Evolutionary conservation across 2,329 filamentous ascomycete genomes (phyloP), one percentile per base, ranked within the genome.

Genomic region (Xylaria sp.): DNA sequence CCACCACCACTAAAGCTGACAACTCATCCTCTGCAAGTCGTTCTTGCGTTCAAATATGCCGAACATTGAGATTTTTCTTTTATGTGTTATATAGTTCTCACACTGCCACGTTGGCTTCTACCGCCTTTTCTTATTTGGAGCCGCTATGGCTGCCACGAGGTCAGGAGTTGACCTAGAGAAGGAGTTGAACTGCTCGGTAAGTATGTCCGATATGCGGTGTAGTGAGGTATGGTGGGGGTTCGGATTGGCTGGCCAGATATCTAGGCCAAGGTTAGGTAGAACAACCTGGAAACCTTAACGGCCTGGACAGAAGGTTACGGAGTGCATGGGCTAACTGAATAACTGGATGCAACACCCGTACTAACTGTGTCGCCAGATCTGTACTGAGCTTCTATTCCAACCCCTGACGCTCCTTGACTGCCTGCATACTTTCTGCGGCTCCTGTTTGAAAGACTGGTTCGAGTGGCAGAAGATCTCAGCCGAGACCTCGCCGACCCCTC

Each of bases 401-500:
- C 94, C 94, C 41, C 87, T 97, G 72, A 97, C 94, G 34, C 89
- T 97, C 59, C 92, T 97, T 80, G 93, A 97, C 84, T 97, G 94
- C 79, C 88, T 97, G 54, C 94, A 97, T 82, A 98, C 95, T 55
- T 99, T 97, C 81, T 99, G 96, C 84, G 96, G 94, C 72, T 92
- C 93, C 48, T 99, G 96, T 79, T 81, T 98, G 68, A 97, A 97
- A 81, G 94, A 97, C 84, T 99, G 96, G 96, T 99, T 98, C 79
- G 84, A 86, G 72, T 96, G 90, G 81, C 94, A 97, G 80, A 90
- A 90, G 46, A 84, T 86, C 37, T 84, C 85, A 15, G 87, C 87
- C 52, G 87, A 86, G 72, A 82, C 80, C 67, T 81, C 82, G 1
- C 86, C 85, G 13, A 82, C 82, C 12, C 82, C 84, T 51, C 85